phyloP scores from a whole-genome alignment of 768 basidiomycete genomes.

The Tulasnella calospora region DNA sequence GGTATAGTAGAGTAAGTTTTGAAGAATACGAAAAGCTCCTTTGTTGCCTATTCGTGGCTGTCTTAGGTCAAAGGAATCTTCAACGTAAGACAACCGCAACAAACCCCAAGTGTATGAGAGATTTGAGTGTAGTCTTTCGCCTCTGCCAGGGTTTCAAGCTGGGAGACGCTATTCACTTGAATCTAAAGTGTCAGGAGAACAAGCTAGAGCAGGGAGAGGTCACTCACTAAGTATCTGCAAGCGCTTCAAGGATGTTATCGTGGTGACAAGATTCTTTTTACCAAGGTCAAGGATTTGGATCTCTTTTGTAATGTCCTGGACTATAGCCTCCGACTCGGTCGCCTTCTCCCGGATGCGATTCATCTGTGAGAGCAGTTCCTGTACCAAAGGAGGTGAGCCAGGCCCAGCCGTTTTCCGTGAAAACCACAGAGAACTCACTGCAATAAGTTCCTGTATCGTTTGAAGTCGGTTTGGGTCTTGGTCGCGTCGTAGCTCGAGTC shows the following conservation, averaged over 20 bases:
- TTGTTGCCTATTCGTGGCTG: conserved; percentile 60
- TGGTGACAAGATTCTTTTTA: conserved; percentile 56
- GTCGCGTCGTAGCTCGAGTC: conserved; percentile 60
- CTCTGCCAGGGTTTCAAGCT: conserved; percentile 71
- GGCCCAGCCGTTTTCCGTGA: neutral
- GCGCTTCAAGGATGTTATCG: conserved; percentile 84
- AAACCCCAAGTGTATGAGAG: conserved; percentile 70
- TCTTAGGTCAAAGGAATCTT: neutral
- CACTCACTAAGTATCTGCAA: conserved; percentile 87
- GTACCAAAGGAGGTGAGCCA: conserved; percentile 25
- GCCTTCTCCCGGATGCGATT: conserved; percentile 94
- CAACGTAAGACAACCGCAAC: conserved; percentile 37
- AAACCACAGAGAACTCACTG: conserved; percentile 46
- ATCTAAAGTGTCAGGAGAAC: conserved; percentile 1
- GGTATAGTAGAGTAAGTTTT: conserved; percentile 72
- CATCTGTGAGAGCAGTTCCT: conserved; percentile 95
- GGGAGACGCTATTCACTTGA: conserved; percentile 73
- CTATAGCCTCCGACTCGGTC: conserved; percentile 93
- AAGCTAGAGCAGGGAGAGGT: neutral
- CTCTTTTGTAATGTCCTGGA: conserved; percentile 90
- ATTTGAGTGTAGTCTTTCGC: conserved; percentile 79
- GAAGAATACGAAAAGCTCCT: conserved; percentile 76
- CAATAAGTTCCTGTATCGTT: conserved; percentile 92
- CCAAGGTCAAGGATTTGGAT: conserved; percentile 81
- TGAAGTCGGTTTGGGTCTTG: conserved; percentile 89